phyloP scores from a whole-genome alignment of 495 filamentous ascomycete genomes.

The Penicillium steckii region DNA sequence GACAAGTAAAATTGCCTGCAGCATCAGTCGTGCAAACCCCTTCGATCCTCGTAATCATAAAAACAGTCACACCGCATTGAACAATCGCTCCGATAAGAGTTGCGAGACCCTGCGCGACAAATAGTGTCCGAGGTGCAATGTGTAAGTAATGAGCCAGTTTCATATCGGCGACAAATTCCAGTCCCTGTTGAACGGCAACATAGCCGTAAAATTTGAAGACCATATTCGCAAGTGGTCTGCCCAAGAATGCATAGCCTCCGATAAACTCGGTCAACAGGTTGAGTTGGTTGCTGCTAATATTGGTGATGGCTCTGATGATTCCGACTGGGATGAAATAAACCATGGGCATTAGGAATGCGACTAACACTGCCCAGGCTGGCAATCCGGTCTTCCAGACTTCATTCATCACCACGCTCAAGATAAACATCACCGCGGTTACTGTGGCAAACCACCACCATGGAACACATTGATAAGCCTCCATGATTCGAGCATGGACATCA shows the following conservation, averaged over 20 bases:
- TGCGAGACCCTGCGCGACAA: conserved; percentile 65
- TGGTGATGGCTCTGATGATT: conserved; percentile 62
- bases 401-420: conserved; percentile 60
- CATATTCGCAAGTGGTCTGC: conserved; percentile 66
- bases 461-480: conserved; percentile 33
- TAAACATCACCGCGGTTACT: conserved; percentile 51
- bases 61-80: conserved; percentile 64
- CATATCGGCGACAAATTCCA: conserved; percentile 68
- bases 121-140: conserved; percentile 67
- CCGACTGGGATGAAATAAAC: conserved; percentile 47
- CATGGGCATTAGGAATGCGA: conserved; percentile 51
- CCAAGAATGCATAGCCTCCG: conserved; percentile 68
- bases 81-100: conserved; percentile 66
- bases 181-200: conserved; percentile 58
- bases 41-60: conserved; percentile 60
- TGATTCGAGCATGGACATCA: conserved; percentile 48
- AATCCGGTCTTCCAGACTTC: conserved; percentile 64
- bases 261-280: conserved; percentile 73
- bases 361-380: conserved; percentile 64
- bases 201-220: conserved; percentile 77
- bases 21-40: conserved; percentile 61
- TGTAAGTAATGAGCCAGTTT: conserved; percentile 79
- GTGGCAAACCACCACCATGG: conserved; percentile 47
- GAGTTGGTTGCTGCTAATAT: conserved; percentile 63
- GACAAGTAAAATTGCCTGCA: conserved; percentile 64